phyloP scores from a whole-genome alignment of 208 protist genomes.

The Leishmania tropica region DNA sequence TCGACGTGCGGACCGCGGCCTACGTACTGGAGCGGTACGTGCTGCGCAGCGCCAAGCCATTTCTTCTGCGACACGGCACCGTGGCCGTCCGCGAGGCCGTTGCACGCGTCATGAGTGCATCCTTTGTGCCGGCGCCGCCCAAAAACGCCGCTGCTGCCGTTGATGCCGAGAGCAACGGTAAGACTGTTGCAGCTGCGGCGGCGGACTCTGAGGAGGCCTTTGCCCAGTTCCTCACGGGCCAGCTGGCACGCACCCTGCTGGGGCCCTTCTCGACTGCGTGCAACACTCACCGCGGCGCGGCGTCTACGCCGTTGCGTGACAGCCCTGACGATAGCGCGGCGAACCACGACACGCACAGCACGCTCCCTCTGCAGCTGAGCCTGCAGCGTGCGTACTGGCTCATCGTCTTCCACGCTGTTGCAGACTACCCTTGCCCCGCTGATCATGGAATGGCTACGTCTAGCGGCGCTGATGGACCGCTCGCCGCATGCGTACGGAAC shows the following conservation, averaged over 20 bases:
- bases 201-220: constrained; percentile 11
- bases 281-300: not conserved
- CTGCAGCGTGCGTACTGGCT: constrained; percentile 25
- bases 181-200: not conserved
- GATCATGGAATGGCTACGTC: not conserved
- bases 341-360: not conserved
- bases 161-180: not conserved
- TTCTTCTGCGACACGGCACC: constrained; percentile 52
- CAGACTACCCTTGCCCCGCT: not conserved
- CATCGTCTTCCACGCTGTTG: constrained; percentile 8
- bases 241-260: constrained; percentile 3
- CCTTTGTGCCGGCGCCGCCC: not conserved
- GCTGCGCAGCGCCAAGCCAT: constrained; percentile 38
- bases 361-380: not conserved
- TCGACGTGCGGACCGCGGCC: constrained; percentile 28
- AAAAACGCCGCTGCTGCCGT: not conserved
- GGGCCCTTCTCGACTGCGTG: not conserved
- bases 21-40: constrained; percentile 54
- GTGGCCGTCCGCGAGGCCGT: constrained; percentile 68
- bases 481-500: constrained; percentile 16
- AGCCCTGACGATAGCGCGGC: not conserved
- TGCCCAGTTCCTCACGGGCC: constrained; percentile 8
- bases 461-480: constrained; percentile 1
- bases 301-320: not conserved
- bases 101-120: constrained; percentile 44